Base-by-base conservation (phyloP, 495 filamentous ascomycete species). In the Talaromyces trachyspermus region DNA sequence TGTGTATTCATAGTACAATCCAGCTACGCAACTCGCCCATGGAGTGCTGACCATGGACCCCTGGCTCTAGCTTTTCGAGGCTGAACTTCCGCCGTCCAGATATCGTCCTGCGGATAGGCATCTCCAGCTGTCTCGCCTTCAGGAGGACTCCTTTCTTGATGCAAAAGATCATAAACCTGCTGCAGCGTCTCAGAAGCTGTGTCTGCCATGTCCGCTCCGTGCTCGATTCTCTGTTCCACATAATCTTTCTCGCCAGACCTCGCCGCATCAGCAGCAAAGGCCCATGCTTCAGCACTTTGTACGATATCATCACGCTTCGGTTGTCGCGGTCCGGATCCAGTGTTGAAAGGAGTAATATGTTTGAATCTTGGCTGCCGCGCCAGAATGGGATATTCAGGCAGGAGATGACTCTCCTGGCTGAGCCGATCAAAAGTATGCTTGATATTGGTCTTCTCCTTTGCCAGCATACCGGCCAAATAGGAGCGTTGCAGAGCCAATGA, bases 371-470 rank as follows among this genome's bases (percentile, higher is more conserved):
- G 54, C 45, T 72, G 71, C 11, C 58, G 62, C 14, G 66, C 62
- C 1, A 73, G 67, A 36, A 78, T 58, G 1, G 83, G 80, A 46
- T 84, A 79, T 30, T 74, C 69, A 0, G 77, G 80, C 1, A 87
- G 72, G 4, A 88, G 69, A 46, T 86, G 81, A 53, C 81, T 85
- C 51, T 88, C 84, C 26, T 86, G 79, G 10, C 71, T 69, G 1
- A 87, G 62, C 25, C 79, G 81, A 40, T 78, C 74, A 9, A 87
- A 62, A 0, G 62, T 58, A 46, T 79, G 75, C 30, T 72, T 67
- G 7, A 73, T 72, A 2, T 79, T 79, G 15, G 72, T 71, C 43
- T 79, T 72, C 46, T 85, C 79, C 52, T 76, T 80, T 2, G 71
- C 58, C 12, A 88, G 66, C 22, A 74, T 57, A 8, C 65, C 69